Percentiles rank a stretch among this genome's conserved stretches.
Evolutionary conservation across 345 rosid genomes (phyloP).

Genomic region (Viola odorata): DNA sequence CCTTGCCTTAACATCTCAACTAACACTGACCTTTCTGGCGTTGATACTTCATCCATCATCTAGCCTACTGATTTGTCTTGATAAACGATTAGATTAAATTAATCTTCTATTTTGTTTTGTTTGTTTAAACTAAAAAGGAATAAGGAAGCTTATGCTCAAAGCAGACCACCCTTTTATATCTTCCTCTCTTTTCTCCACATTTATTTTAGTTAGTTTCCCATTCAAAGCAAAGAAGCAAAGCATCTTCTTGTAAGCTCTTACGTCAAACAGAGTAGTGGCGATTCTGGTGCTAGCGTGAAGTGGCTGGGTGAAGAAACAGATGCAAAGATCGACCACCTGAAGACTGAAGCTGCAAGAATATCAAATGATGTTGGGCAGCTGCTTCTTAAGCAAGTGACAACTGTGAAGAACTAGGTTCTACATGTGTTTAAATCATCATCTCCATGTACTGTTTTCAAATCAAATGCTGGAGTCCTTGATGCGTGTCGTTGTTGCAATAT

Average conservation of each 20-base stretch:
- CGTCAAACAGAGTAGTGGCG: slow-evolving; percentile 65
- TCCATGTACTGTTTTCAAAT: background rate
- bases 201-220: slow-evolving; percentile 18
- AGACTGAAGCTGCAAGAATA: slow-evolving; percentile 50
- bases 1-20: no score
- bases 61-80: slow-evolving; percentile 1
- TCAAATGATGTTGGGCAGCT: slow-evolving; percentile 52
- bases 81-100: background rate
- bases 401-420: slow-evolving; percentile 57
- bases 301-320: slow-evolving; percentile 76
- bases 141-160: slow-evolving; percentile 38
- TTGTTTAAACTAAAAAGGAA: background rate
- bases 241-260: slow-evolving; percentile 27
- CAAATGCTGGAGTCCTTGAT: background rate
- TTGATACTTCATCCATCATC: no score
- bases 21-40: no score
- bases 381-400: slow-evolving; percentile 80
- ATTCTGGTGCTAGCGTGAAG: slow-evolving; percentile 84
- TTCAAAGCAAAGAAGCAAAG: slow-evolving; percentile 47
- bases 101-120: no score
- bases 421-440: background rate
- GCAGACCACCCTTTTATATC: slow-evolving; percentile 22
- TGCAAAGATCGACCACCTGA: slow-evolving; percentile 55
- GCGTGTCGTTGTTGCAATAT: background rate
- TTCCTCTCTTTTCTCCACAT: background rate